These are phyloP conservation scores for Datisca glomerata DNA, from an alignment of 306 rosid genomes.

Conservation along the genomic window DNA sequence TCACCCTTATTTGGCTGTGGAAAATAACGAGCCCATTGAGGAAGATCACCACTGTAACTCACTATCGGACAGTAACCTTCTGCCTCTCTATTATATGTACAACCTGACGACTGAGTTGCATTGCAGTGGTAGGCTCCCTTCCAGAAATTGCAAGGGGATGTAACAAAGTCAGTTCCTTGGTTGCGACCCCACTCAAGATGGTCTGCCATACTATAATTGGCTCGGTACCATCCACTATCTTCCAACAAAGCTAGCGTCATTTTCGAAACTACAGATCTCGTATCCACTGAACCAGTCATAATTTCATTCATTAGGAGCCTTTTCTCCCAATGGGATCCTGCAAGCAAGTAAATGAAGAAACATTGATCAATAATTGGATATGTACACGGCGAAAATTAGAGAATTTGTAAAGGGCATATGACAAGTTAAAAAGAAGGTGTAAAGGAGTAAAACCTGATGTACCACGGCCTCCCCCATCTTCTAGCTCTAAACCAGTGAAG, in stretches of 20 bases:
- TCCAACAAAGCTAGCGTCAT: constrained; percentile 93
- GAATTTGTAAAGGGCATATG: background rate
- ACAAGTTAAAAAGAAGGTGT: constrained; percentile 1
- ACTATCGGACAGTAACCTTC: constrained; percentile 97
- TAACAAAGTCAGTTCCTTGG: constrained; percentile 88
- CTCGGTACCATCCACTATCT: constrained; percentile 98
- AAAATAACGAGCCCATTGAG: constrained; percentile 91
- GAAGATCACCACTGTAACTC: constrained; percentile 81
- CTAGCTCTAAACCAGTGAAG: constrained; percentile 93
- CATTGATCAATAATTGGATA: background rate
- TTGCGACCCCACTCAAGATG: constrained; percentile 95
- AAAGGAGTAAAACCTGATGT: constrained; percentile 58
- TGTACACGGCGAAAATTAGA: too few species aligned
- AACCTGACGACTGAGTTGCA: constrained; percentile 82
- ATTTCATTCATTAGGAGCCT: constrained; percentile 97
- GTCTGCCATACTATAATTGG: constrained; percentile 98
- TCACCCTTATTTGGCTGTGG: constrained; percentile 87
- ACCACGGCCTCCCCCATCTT: constrained; percentile 99
- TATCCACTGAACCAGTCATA: constrained; percentile 98
- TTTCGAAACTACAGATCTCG: constrained; percentile 95
- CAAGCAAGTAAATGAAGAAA: constrained; percentile 8
- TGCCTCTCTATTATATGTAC: constrained; percentile 97
- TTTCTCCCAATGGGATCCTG: constrained; percentile 99
- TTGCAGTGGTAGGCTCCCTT: constrained; percentile 97
- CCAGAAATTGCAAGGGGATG: constrained; percentile 85